Evolutionary conservation across 768 basidiomycete genomes (phyloP).

Genomic region (Plicaturopsis crispa): DNA sequence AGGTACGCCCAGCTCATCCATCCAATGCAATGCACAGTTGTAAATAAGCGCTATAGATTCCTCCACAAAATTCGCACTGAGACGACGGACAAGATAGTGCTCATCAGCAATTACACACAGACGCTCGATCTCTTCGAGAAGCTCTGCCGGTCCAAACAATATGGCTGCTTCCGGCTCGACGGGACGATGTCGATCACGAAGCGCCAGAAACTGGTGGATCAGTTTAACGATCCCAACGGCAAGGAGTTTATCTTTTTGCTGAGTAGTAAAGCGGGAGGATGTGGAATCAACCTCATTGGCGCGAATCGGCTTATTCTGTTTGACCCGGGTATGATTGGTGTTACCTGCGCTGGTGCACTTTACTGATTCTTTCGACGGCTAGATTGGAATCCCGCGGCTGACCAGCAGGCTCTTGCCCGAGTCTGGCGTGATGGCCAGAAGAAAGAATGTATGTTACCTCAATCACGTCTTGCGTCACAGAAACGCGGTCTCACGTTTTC

Average conservation of each 20-base stretch:
- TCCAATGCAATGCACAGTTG: background rate
- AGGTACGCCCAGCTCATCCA: conserved; percentile 39
- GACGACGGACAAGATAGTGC: conserved; percentile 90
- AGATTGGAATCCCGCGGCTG: conserved; percentile 99
- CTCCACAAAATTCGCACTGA: conserved; percentile 73
- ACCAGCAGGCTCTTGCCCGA: conserved; percentile 96
- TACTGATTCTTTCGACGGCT: conserved; percentile 4
- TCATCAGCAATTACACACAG: conserved; percentile 96
- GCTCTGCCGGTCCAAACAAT: conserved; percentile 82
- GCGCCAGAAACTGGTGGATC: conserved; percentile 92
- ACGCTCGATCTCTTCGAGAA: conserved; percentile 92
- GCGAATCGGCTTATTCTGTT: conserved; percentile 94
- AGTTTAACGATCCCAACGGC: conserved; percentile 88
- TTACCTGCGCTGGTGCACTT: background rate
- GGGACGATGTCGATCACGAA: conserved; percentile 91
- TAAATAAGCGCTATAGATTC: conserved; percentile 44
- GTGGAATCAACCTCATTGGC: conserved; percentile 95
- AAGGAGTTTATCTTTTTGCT: conserved; percentile 93
- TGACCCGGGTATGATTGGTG: conserved; percentile 63
- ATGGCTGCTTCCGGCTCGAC: conserved; percentile 87
- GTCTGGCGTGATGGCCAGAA: conserved; percentile 99
- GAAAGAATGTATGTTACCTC: conserved; percentile 93
- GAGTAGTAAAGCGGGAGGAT: conserved; percentile 93
- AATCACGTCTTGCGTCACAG: no score
- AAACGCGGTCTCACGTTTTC: conserved; percentile 1